Evolutionary conservation across 202 grass and related monocot genomes (phyloP), one percentile per base, ranked within the genome.

Genomic region (Dendrocalamus latiflorus): DNA sequence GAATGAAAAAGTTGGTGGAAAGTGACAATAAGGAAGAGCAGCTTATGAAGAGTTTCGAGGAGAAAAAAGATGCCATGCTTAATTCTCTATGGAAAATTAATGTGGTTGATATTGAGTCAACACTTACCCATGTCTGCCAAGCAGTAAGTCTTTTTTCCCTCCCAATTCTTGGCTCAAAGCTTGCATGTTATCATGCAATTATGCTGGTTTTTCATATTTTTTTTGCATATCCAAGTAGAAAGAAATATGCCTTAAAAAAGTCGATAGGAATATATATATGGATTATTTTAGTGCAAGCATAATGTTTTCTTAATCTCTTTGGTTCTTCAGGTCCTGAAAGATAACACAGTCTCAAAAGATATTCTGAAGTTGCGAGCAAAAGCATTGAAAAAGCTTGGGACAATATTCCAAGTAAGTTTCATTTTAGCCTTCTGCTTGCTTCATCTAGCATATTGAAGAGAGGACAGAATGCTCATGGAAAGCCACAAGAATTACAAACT

Each of bases 51-150:
- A 82, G 11, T 70, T 71, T 93, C 3, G 96, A 98, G 86, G 96
- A 89, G 80, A 98, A 92, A 85, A 98, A 98, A 54, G 93, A 98
- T 28, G 91, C 36, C 8, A 92, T 98, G 93, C 83, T 98, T 41
- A 86, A 78, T 82, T 98, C 89, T 15, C 72, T 98, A 6, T 98
- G 96, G 96, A 98, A 98, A 89, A 98, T 98, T 45, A 98, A 98
- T 82, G 96, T 98, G 28, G 88, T 98, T 57, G 96, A 98, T 85
- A 95, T 98, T 30, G 96, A 98, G 78, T 87, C 68, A 44, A 98
- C 96, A 30, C 87, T 98, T 66, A 85, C 89, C 45, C 91, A 70
- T 74, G 96, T 99, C 58, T 99, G 93, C 71, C 89, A 87, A 94
- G 87, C 87, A 60, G 93, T 99, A 89, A 83, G 88, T 67, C 42